Base-by-base conservation (phyloP, 2,329 filamentous ascomycete genomes). In the Diaporthe sp. region DNA sequence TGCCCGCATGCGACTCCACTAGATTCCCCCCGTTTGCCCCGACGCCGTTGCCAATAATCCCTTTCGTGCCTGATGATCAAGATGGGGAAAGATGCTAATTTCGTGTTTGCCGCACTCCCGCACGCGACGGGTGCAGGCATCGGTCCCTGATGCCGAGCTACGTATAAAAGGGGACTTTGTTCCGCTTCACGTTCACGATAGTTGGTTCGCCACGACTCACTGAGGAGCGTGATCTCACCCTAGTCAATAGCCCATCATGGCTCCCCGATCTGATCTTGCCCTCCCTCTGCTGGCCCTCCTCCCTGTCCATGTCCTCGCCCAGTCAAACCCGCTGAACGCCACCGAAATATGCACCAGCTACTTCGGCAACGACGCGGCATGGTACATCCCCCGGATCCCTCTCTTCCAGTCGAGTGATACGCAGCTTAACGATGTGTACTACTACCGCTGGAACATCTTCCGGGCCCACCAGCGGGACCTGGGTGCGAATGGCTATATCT, bases 371-470 rank as follows among this genome's bases (percentile, higher is more conserved):
- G 84, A 85, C 76, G 80, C 82, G 28, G 80, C 83, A 1, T 85
- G 83, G 84, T 85, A 84, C 64, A 78, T 79, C 10, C 77, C 82
- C 42, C 80, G 82, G 17, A 84, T 85, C 8, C 83, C 83, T 1
- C 82, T 82, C 70, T 85, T 85, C 74, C 82, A 85, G 67, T 82
- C 82, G 25, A 84, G 82, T 66, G 82, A 85, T 71, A 60, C 78
- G 1, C 76, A 82, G 13, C 81, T 85, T 22, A 83, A 82, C 1
- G 82, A 85, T 25, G 85, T 86, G 13, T 86, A 86, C 77, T 86
- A 86, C 78, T 86, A 86, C 75, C 84, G 85, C 42, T 86, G 84
- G 85, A 82, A 81, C 35, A 80, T 86, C 35, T 86, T 85, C 78
- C 82, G 85, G 3, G 81, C 84, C 0, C 85, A 86, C 74, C 85